Evolutionary conservation across 2,329 filamentous ascomycete species (phyloP).

Genomic region (Dactylellina drechsleri): DNA sequence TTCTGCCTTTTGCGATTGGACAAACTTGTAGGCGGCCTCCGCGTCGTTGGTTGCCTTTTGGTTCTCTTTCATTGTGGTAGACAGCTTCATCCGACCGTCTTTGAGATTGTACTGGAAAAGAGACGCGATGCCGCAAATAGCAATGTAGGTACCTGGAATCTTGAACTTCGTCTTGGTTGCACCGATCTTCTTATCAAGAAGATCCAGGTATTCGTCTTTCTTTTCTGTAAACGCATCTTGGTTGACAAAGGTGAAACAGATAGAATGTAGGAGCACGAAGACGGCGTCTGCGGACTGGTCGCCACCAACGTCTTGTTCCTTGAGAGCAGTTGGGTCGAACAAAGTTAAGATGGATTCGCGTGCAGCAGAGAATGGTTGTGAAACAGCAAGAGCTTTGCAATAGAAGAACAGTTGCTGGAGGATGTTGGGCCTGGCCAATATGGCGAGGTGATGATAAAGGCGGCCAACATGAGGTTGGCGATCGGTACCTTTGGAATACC

Average conservation of each 20-base stretch:
- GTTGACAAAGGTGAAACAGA: conserved; percentile 70
- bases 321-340: conserved; percentile 69
- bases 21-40: conserved; percentile 27
- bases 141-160: conserved; percentile 56
- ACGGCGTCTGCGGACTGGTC: conserved; percentile 67
- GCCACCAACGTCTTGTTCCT: conserved; percentile 59
- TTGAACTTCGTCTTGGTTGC: conserved; percentile 61
- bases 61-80: conserved; percentile 41
- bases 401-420: conserved; percentile 79
- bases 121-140: conserved; percentile 57
- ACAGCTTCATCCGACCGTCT: conserved; percentile 43
- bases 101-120: conserved; percentile 57
- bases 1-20: conserved; percentile 9
- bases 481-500: conserved; percentile 86
- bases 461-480: conserved; percentile 78
- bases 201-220: conserved; percentile 65
- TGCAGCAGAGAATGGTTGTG: conserved; percentile 74
- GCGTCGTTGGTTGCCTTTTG: conserved; percentile 44
- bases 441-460: conserved; percentile 88
- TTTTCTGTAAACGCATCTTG: conserved; percentile 65
- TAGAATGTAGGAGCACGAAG: conserved; percentile 73
- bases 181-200: conserved; percentile 70
- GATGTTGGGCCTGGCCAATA: conserved; percentile 75
- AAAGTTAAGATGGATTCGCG: conserved; percentile 76
- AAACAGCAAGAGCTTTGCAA: conserved; percentile 74